Base-by-base conservation (phyloP, 176 grass and related monocot genomes). In the Carex kokanica region DNA sequence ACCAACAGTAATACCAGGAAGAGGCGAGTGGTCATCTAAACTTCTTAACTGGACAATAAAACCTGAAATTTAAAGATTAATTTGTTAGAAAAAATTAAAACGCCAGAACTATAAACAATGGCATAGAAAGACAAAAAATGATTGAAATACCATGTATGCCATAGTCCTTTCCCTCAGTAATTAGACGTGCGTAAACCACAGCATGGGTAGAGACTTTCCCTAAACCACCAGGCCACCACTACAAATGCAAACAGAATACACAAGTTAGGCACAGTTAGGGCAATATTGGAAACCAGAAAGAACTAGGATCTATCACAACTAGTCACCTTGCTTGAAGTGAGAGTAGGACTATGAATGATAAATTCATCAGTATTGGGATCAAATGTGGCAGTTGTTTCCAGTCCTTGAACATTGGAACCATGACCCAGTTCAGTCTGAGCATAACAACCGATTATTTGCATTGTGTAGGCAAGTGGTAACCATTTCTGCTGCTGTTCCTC, bases 211-310 rank as follows among this genome's bases (percentile, higher is more conserved):
- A 99, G 66, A 80, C 85, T 89, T 99, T 99, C 25, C 96, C 96
- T 85, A 99, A 83, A 72, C 96, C 96, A 87, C 96, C 93, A 86
- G 96, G 96, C 96, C 96, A 99, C 93, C 96, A 99, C 96, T 99
- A 87, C 52, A 83, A 67, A 91, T 20, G 40, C 29, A 27, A 78
- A 10, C 16, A 84, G 56, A 59, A 79, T 60, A 80, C 72, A 85
- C 9, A 1, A 86, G 57, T 74, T 52, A 14, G 9, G 43, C 41
- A 57, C 36, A 54, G 41, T 18, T 74, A 59, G 78, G 21, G 52
- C 55, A 87, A 40, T 51, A 77, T 73, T 62, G 32, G 38, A 71
- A 64, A 53, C 12, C 4, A 2, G 25, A 41, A 71, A 47, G 2
- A 81, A 25, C 41, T 60, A 57, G 53, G 27, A 72, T 47, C 53